Percentiles rank a stretch among this genome's conserved stretches.
phyloP scores from a whole-genome alignment of 805 yeast genomes.

The Yamadazyma takamatsuzukensis region DNA sequence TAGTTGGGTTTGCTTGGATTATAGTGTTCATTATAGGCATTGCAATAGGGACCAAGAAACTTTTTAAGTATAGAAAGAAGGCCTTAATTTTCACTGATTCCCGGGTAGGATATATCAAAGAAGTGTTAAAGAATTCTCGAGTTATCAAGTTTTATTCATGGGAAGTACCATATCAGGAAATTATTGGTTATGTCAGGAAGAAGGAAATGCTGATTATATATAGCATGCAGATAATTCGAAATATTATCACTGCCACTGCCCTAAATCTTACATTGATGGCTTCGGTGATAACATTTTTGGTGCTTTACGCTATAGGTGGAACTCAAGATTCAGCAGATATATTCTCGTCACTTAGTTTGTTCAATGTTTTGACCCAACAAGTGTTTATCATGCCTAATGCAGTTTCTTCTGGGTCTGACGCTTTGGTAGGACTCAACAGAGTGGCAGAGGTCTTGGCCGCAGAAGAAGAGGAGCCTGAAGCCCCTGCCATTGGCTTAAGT shows the following conservation, averaged over 20 bases:
- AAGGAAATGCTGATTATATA: conserved; percentile 60
- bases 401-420: conserved; percentile 64
- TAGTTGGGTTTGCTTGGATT: conserved; percentile 62
- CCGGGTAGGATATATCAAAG: conserved; percentile 73
- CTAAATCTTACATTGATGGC: conserved; percentile 66
- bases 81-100: conserved; percentile 67
- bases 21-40: conserved; percentile 47
- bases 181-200: conserved; percentile 52
- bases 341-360: conserved; percentile 66
- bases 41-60: conserved; percentile 42
- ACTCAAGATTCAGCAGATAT: conserved; percentile 54
- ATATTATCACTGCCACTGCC: conserved; percentile 57
- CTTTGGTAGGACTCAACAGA: conserved; percentile 57
- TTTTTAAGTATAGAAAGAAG: conserved; percentile 51
- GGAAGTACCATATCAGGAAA: conserved; percentile 73
- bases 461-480: conserved; percentile 29
- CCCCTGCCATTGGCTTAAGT: conserved; percentile 15
- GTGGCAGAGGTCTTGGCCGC: conserved; percentile 48
- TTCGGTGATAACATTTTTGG: conserved; percentile 53
- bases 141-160: conserved; percentile 86
- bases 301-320: conserved; percentile 29
- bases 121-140: conserved; percentile 71
- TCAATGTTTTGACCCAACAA: conserved; percentile 57
- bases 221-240: conserved; percentile 61
- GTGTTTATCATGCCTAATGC: conserved; percentile 69